phyloP scores from a whole-genome alignment of 2,329 filamentous ascomycete genomes.

The Ophiostoma angusticollis region DNA sequence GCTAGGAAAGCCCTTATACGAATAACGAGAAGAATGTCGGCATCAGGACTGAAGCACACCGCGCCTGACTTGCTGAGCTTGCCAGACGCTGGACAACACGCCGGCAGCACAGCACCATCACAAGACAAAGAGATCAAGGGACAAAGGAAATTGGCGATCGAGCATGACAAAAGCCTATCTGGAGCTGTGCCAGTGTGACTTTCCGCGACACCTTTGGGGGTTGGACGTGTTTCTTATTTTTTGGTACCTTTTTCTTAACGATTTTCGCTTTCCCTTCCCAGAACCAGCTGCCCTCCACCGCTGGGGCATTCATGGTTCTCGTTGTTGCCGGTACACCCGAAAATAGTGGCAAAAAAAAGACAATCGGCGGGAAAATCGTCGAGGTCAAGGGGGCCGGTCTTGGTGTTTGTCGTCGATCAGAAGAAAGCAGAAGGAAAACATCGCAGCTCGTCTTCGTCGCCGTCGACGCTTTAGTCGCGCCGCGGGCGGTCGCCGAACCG shows the following conservation, averaged over 20 bases:
- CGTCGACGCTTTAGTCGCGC: constrained; percentile 28
- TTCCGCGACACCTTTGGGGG: constrained; percentile 75
- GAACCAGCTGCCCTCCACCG: not conserved
- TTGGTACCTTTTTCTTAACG: constrained; percentile 12
- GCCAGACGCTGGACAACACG: constrained; percentile 19
- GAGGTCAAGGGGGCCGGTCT: too few relatives aligned
- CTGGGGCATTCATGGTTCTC: too few relatives aligned
- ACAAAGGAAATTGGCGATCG: constrained; percentile 62
- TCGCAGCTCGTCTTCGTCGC: too few relatives aligned
- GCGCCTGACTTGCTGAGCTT: too few relatives aligned
- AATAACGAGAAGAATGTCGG: too few relatives aligned
- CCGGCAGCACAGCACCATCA: constrained; percentile 5
- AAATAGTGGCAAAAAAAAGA: too few relatives aligned
- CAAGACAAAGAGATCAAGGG: constrained; percentile 18
- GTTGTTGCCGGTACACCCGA: too few relatives aligned
- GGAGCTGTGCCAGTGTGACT: constrained; percentile 36
- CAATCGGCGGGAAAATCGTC: too few relatives aligned
- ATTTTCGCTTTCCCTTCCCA: not conserved
- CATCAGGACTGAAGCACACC: too few relatives aligned
- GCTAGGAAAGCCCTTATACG: too few relatives aligned
- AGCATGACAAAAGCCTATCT: constrained; percentile 55
- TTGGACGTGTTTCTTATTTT: constrained; percentile 28
- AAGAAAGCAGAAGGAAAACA: too few relatives aligned
- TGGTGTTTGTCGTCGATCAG: too few relatives aligned
- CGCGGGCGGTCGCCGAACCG: constrained; percentile 32